Conservation (phyloP, 139 green algal species). For the Micractinium sp. region DNA sequence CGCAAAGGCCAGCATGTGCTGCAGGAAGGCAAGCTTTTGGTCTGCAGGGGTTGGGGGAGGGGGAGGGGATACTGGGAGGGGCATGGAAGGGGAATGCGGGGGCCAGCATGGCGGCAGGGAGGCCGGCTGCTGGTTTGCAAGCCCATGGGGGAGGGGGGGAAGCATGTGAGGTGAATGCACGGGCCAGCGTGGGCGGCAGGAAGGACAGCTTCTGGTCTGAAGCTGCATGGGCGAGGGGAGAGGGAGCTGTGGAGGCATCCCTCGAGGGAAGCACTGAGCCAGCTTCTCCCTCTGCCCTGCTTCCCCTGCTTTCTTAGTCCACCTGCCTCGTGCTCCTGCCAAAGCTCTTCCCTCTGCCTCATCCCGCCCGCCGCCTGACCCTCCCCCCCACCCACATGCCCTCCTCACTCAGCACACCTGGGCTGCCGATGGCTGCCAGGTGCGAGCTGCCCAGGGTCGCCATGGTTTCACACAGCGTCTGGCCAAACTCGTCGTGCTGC, state of each 20-base stretch:
- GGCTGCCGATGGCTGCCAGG: conserved; percentile 39
- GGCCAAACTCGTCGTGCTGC: conserved; percentile 68
- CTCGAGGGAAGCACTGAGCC: too few relatives aligned
- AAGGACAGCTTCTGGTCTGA: not conserved
- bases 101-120: too few relatives aligned
- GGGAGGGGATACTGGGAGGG: too few relatives aligned
- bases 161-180: too few relatives aligned
- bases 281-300: too few relatives aligned
- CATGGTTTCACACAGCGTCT: conserved; percentile 67
- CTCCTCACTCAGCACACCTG: not conserved
- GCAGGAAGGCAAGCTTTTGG: conserved; percentile 26
- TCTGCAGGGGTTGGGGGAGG: not conserved
- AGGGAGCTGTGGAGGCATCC: not conserved
- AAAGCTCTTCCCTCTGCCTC: too few relatives aligned
- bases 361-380: not conserved
- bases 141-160: not conserved
- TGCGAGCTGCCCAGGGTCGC: conserved; percentile 61
- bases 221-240: not conserved
- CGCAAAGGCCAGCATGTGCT: conserved; percentile 72
- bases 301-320: too few relatives aligned
- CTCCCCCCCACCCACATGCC: not conserved
- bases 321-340: too few relatives aligned
- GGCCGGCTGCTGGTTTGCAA: not conserved
- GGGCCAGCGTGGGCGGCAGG: too few relatives aligned
- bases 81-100: not conserved